Conservation (phyloP, 257 asterid species). For the Coffea canephora region DNA sequence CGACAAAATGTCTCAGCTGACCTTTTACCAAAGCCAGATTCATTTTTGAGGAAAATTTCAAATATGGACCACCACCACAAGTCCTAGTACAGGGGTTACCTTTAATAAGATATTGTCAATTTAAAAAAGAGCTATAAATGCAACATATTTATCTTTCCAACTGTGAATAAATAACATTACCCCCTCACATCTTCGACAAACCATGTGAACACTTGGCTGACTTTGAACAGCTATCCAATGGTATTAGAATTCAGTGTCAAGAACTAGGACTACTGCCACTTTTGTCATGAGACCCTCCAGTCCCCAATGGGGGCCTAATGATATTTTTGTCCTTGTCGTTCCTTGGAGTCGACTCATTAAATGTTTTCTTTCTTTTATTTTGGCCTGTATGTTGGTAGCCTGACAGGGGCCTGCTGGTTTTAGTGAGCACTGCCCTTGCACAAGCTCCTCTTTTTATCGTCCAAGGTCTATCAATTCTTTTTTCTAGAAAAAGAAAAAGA, state of each 20-base stretch:
- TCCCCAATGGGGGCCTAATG: neutral
- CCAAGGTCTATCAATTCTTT: no score
- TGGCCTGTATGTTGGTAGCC: no score
- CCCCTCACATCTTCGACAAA: neutral
- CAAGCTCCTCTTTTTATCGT: no score
- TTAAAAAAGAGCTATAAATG: no score
- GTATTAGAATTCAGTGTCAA: neutral
- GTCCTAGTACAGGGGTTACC: slow-evolving; percentile 1
- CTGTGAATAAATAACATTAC: no score
- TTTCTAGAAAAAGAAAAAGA: no score
- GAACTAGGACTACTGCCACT: neutral
- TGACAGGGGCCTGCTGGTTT: no score
- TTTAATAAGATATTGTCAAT: no score
- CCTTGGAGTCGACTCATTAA: slow-evolving; percentile 2
- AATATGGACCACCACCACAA: neutral
- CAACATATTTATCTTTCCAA: no score
- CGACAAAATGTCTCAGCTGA: neutral
- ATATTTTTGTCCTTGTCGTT: neutral
- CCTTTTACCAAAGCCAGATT: neutral
- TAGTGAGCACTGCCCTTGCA: no score
- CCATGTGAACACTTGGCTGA: neutral
- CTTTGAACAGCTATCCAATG: neutral
- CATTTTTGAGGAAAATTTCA: neutral
- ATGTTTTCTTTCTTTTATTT: no score
- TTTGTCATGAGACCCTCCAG: neutral